Conservation (phyloP, 495 filamentous ascomycete species). For the Trichoderma erinaceum region DNA sequence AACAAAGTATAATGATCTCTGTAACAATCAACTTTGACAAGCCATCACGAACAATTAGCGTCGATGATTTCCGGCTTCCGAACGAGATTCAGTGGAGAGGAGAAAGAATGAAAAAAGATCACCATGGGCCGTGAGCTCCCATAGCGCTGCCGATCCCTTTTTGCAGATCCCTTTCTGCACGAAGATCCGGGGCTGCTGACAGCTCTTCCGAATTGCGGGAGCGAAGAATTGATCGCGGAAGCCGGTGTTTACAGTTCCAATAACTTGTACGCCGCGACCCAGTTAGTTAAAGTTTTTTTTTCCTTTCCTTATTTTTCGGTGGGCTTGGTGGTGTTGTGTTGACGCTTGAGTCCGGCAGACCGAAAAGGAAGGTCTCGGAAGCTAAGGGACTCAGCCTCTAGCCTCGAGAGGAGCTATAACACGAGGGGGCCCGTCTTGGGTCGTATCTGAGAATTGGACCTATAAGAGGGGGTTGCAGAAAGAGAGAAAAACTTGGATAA, state of each 20-base stretch:
- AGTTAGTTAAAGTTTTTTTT: background rate
- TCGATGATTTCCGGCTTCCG: too few relatives aligned
- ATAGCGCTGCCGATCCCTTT: background rate
- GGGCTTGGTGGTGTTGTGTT: background rate
- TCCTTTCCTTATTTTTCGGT: too few relatives aligned
- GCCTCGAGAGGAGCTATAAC: background rate
- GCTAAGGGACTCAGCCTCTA: background rate
- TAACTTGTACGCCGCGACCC: background rate
- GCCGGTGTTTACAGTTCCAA: too few relatives aligned
- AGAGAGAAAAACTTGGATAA: background rate
- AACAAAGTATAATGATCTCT: too few relatives aligned
- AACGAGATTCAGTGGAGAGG: background rate
- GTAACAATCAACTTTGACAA: too few relatives aligned
- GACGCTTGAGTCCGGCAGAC: background rate
- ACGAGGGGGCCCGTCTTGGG: background rate
- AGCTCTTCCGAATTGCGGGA: too few relatives aligned
- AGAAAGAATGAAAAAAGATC: background rate
- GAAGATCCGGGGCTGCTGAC: background rate
- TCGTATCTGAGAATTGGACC: background rate
- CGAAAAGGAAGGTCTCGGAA: background rate
- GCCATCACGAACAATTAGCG: too few relatives aligned
- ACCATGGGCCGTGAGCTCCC: background rate
- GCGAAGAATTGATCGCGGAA: too few relatives aligned
- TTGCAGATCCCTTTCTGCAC: background rate
- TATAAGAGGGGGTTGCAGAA: background rate